Evolutionary conservation across 163 green algal genomes (phyloP).

Genomic region (Coccomyxa subellipsoidea): DNA sequence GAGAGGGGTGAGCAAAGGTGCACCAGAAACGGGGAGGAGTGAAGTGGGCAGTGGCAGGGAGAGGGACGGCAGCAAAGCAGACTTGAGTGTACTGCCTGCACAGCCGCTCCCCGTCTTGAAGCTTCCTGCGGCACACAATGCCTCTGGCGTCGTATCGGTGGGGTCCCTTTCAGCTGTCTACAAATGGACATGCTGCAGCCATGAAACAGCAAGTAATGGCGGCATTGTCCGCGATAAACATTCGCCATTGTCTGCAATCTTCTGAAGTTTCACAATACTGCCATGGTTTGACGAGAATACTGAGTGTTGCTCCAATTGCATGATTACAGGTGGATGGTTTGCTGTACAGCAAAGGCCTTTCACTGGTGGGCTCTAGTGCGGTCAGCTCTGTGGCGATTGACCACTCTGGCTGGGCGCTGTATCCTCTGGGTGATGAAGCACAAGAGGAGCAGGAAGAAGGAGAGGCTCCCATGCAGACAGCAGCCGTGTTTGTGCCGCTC

Average conservation of each 20-base stretch:
- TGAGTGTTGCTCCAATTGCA: no score
- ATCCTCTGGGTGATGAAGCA: background rate
- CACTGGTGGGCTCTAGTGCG: background rate
- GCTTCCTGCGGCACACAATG: background rate
- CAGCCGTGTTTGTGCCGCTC: background rate
- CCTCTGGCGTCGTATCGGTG: background rate
- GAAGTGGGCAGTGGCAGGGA: no score
- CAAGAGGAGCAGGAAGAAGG: background rate
- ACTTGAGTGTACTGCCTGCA: background rate
- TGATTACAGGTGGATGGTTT: constrained; percentile 9
- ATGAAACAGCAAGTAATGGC: no score
- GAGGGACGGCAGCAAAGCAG: background rate
- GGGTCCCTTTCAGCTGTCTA: no score
- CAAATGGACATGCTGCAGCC: no score
- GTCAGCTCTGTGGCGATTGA: background rate
- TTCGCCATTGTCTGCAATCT: no score
- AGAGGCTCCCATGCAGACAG: constrained; percentile 1
- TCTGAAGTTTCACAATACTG: no score
- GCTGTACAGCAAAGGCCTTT: background rate
- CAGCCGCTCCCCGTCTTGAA: background rate
- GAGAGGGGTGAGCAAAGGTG: no score
- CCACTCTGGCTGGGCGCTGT: background rate
- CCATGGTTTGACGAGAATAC: no score
- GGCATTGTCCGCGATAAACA: no score
- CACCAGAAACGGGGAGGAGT: no score